These are phyloP conservation scores for Calonectria montana DNA, from an alignment of 2,329 filamentous ascomycete species.

Conservation along the genomic window DNA sequence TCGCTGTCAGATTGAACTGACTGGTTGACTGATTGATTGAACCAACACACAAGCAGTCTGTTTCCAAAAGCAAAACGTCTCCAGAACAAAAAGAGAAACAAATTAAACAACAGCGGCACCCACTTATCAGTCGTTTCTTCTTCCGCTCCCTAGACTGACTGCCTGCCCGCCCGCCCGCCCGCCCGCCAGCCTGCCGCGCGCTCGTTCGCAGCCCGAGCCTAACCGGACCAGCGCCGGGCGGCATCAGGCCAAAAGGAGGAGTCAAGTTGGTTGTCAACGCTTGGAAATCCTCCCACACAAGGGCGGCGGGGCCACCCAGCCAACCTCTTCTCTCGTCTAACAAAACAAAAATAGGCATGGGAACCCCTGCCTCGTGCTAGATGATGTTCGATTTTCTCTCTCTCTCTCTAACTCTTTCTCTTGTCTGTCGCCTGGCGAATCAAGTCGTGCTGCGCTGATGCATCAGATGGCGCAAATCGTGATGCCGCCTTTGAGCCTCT, in stretches of 20 bases:
- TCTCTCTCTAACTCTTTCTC: not conserved
- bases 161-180: not conserved
- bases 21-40: not conserved
- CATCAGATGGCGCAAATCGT: not conserved
- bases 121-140: not conserved
- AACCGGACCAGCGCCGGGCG: not conserved
- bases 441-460: not conserved
- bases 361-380: not conserved
- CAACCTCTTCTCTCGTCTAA: not conserved
- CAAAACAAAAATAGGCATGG: not conserved
- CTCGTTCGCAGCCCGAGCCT: not conserved
- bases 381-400: not conserved
- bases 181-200: not conserved
- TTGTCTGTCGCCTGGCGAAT: not conserved
- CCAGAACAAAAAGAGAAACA: no score
- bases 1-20: no score
- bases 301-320: not conserved
- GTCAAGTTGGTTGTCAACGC: not conserved
- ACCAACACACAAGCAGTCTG: not conserved
- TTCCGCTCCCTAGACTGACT: not conserved
- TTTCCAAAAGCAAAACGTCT: no score
- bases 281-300: not conserved
- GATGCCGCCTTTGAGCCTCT: not conserved
- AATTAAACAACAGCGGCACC: no score
- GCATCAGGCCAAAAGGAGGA: not conserved